A percentile compares a stretch with the other conserved stretches of the same genome.
Conservation (phyloP, 139 green algal species). For the Pseudopediastrum boryanum region DNA sequence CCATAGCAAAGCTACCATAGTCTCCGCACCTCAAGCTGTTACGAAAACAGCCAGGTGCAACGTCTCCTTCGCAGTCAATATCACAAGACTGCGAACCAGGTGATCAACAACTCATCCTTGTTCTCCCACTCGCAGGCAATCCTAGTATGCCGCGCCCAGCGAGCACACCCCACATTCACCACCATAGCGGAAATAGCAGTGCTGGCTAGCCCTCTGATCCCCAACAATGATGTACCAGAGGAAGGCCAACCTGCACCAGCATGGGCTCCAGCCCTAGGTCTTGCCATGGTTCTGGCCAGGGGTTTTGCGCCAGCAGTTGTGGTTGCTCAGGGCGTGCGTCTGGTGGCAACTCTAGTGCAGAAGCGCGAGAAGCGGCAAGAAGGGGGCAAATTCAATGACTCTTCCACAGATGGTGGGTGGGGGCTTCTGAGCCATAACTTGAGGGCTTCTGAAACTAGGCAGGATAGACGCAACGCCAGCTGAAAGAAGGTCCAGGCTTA, state of each 20-base stretch:
- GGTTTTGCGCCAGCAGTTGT: slow-evolving; percentile 35
- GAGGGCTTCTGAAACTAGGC: not conserved
- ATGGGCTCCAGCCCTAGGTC: not conserved
- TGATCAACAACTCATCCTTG: no score
- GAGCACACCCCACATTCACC: slow-evolving; percentile 18
- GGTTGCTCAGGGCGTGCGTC: slow-evolving; percentile 25
- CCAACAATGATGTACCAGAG: not conserved
- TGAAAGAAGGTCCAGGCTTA: not conserved
- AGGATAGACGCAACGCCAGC: not conserved
- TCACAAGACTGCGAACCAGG: no score
- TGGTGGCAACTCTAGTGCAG: slow-evolving; percentile 16
- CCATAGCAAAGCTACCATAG: no score
- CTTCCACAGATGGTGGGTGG: slow-evolving; percentile 7
- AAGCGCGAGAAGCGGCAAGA: not conserved
- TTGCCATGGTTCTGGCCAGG: slow-evolving; percentile 2
- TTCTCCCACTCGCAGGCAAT: slow-evolving; percentile 24
- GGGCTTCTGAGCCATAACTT: not conserved
- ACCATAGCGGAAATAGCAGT: slow-evolving; percentile 35
- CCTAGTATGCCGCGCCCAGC: slow-evolving; percentile 13
- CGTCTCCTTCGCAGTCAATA: no score
- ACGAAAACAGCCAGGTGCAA: no score
- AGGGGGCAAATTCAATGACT: not conserved
- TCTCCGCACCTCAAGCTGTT: no score
- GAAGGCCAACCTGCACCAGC: not conserved
- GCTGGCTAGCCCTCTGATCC: slow-evolving; percentile 19